phyloP scores from a whole-genome alignment of 805 yeast genomes.

The Debaryomyces prosopidis region DNA sequence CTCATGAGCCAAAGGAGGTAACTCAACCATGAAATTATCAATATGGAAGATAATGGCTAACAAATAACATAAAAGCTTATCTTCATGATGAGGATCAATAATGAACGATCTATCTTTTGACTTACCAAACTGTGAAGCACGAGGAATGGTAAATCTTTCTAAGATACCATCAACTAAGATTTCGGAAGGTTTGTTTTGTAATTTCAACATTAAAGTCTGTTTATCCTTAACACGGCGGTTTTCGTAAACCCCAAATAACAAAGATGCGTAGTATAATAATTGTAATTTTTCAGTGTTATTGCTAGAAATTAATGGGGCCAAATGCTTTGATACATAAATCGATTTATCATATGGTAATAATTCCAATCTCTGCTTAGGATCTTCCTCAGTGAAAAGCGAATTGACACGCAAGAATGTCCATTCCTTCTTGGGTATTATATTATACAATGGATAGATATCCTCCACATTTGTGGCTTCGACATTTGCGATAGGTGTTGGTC shows the following conservation, averaged over 20 bases:
- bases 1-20: constrained; percentile 83
- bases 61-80: constrained; percentile 78
- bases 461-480: constrained; percentile 79
- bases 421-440: constrained; percentile 69
- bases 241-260: constrained; percentile 76
- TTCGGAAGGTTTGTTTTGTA: constrained; percentile 70
- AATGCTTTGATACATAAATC: constrained; percentile 51
- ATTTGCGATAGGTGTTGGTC: constrained; percentile 82
- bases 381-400: constrained; percentile 55
- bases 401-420: constrained; percentile 63
- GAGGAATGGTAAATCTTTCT: constrained; percentile 66
- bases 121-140: constrained; percentile 67
- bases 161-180: constrained; percentile 69
- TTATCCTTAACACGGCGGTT: constrained; percentile 64
- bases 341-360: constrained; percentile 65
- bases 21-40: constrained; percentile 71
- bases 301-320: constrained; percentile 35
- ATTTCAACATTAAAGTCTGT: constrained; percentile 58
- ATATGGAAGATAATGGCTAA: constrained; percentile 73
- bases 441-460: constrained; percentile 74
- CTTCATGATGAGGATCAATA: constrained; percentile 87
- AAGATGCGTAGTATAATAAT: constrained; percentile 75
- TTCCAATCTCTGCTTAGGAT: constrained; percentile 49
- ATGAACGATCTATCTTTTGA: constrained; percentile 74
- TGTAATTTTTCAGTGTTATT: constrained; percentile 60